Conservation (phyloP, 1,284 basidiomycete genomes). For the Ganoderma boninense region DNA sequence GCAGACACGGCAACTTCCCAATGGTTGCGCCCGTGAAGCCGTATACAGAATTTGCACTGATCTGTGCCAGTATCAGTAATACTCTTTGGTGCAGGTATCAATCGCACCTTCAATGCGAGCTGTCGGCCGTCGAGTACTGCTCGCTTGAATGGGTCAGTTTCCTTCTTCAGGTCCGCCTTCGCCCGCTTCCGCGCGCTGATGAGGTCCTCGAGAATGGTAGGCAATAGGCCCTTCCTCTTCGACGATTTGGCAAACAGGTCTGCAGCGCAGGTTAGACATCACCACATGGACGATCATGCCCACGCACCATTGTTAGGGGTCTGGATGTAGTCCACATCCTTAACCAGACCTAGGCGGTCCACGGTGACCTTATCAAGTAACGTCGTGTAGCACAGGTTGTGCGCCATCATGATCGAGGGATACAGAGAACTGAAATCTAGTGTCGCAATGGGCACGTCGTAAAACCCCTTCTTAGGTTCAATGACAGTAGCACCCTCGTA, state of each 20-base stretch:
- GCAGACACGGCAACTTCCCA: conserved; percentile 92
- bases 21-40: conserved; percentile 97
- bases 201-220: conserved; percentile 92
- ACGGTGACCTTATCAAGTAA: conserved; percentile 82
- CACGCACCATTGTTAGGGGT: conserved; percentile 91
- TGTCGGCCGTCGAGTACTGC: conserved; percentile 96
- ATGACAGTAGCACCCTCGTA: conserved; percentile 98
- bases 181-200: conserved; percentile 92
- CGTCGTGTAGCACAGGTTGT: conserved; percentile 97
- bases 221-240: conserved; percentile 86
- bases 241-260: conserved; percentile 85
- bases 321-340: conserved; percentile 88
- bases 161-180: conserved; percentile 93
- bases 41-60: conserved; percentile 97
- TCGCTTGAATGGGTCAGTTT: conserved; percentile 94
- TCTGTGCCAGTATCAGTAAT: conserved; percentile 53
- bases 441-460: conserved; percentile 94
- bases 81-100: background rate
- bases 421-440: conserved; percentile 98
- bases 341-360: conserved; percentile 78
- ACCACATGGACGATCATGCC: background rate
- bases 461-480: conserved; percentile 93
- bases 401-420: conserved; percentile 99
- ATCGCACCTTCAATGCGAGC: conserved; percentile 85
- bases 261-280: conserved; percentile 41